Conservation (phyloP, 208 protist genomes). For the Leishmania braziliensis region DNA sequence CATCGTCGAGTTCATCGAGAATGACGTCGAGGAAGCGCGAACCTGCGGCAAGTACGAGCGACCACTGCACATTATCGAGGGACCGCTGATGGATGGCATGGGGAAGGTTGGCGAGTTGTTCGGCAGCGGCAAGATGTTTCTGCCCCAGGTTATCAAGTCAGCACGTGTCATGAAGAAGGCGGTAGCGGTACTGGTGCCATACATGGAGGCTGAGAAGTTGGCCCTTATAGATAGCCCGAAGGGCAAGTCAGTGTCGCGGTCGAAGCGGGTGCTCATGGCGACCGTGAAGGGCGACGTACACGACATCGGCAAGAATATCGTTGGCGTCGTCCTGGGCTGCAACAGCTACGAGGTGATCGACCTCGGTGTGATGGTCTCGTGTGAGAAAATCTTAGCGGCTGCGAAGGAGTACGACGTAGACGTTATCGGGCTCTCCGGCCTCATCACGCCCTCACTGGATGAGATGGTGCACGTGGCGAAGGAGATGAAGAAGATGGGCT, state of each 20-base stretch:
- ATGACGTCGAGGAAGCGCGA: constrained; percentile 94
- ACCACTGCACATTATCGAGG: constrained; percentile 93
- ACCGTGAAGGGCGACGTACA: constrained; percentile 98
- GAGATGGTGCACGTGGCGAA: constrained; percentile 97
- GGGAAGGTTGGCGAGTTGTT: constrained; percentile 96
- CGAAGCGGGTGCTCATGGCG: constrained; percentile 89
- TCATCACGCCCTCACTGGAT: constrained; percentile 97
- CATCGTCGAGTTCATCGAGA: constrained; percentile 93
- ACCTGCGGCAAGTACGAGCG: constrained; percentile 48
- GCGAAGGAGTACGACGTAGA: constrained; percentile 86
- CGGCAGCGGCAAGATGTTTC: constrained; percentile 97
- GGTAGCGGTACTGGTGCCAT: constrained; percentile 96
- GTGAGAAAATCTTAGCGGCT: constrained; percentile 91
- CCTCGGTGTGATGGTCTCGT: constrained; percentile 95
- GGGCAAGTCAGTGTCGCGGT: constrained; percentile 19
- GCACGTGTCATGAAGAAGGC: constrained; percentile 98
- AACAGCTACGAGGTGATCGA: constrained; percentile 97
- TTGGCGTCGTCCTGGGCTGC: constrained; percentile 96
- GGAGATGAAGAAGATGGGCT: constrained; percentile 88
- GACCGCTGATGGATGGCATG: constrained; percentile 97
- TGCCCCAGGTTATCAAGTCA: constrained; percentile 97
- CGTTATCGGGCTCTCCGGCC: constrained; percentile 94
- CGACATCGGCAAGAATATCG: constrained; percentile 98
- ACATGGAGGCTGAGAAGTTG: constrained; percentile 93
- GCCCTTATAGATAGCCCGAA: constrained; percentile 19